These are phyloP conservation scores for Lodderomyces theae DNA, from an alignment of 1,139 yeast genomes.

Conservation along the genomic window DNA sequence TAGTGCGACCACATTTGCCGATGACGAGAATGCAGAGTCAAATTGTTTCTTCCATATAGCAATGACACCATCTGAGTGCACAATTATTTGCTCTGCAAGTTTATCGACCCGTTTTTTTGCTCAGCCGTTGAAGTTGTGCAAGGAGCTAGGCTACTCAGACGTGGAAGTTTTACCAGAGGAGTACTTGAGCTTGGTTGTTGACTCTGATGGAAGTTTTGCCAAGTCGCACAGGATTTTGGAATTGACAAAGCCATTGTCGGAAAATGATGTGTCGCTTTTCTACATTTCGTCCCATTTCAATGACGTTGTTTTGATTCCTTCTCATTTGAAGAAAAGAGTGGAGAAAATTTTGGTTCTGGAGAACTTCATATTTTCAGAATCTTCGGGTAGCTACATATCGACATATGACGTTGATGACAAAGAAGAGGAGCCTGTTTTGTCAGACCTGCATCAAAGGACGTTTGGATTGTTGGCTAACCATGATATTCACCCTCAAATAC, in stretches of 20 bases:
- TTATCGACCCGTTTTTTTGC: conserved; percentile 36
- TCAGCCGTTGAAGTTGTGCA: conserved; percentile 31
- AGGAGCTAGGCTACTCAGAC: conserved; percentile 25
- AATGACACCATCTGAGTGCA: conserved; percentile 55
- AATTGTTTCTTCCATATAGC: conserved; percentile 51
- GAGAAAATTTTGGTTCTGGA: conserved; percentile 40
- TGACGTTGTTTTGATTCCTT: conserved; percentile 65
- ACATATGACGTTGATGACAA: conserved; percentile 8
- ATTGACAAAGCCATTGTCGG: conserved; percentile 58
- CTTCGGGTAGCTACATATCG: conserved; percentile 32
- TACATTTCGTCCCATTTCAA: conserved; percentile 66
- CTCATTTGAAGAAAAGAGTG: conserved; percentile 41
- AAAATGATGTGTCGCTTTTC: conserved; percentile 57
- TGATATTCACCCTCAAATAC: conserved; percentile 45
- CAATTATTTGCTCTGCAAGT: conserved; percentile 47
- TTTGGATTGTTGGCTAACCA: conserved; percentile 41
- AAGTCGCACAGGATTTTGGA: conserved; percentile 55
- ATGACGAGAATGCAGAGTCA: conserved; percentile 21
- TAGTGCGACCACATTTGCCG: not conserved
- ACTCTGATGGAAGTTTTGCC: conserved; percentile 57
- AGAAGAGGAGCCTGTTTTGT: not conserved
- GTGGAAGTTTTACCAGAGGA: conserved; percentile 46
- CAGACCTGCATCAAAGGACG: conserved; percentile 18
- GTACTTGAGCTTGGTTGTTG: conserved; percentile 57
- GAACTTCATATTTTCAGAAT: conserved; percentile 45